Base-by-base conservation (phyloP, 2,329 filamentous ascomycete species). In the Fusarium nelsonii region DNA sequence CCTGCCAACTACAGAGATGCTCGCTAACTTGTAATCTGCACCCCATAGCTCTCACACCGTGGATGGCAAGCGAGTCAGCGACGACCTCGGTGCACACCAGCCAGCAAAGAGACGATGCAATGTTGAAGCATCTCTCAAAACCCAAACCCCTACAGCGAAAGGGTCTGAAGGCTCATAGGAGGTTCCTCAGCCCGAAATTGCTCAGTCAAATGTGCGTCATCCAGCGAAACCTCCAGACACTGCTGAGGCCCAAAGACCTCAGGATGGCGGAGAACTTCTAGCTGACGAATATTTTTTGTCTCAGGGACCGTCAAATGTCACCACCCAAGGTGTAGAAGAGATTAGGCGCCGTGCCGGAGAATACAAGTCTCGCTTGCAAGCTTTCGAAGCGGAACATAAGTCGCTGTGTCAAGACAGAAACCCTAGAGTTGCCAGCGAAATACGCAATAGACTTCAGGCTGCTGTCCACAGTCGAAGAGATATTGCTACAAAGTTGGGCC, bases 101-200 rank as follows among this genome's bases (percentile, higher is more conserved):
- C 10, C 45, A n/a, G 18, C 32, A 10, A 49, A 14, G 7, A 18
- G 32, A 12, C 45, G 14, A 20, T 16, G 14, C 12, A 33, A 46
- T 8, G 12, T 7, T 7, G 8, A 4, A n/a, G 2, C n/a, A 15
- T 33, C 44, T 2, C 1, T 12, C 32, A 12, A 26, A 18, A 6
- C 15, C 10, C 18, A 34, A 15, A 4, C 8, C 18, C 4, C 15
- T 28, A 8, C 20, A 12, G 8, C 26, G 4, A 30, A 30, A 30
- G 30, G 3, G 23, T 12, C n/a, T 2, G 15, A 32, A 18, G 6
- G 8, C 8, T 6, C 4, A 3, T 12, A 9, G 2, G 1, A 4
- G 11, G 5, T 15, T 15, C 4, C 11, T 15, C 9, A 15, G 8
- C 8, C 10, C 2, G 2, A 34, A 4, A 8, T 3, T 6, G 3